These are phyloP conservation scores for Carex parvula DNA, from an alignment of 176 grass and related monocot genomes.

Conservation along the genomic window DNA sequence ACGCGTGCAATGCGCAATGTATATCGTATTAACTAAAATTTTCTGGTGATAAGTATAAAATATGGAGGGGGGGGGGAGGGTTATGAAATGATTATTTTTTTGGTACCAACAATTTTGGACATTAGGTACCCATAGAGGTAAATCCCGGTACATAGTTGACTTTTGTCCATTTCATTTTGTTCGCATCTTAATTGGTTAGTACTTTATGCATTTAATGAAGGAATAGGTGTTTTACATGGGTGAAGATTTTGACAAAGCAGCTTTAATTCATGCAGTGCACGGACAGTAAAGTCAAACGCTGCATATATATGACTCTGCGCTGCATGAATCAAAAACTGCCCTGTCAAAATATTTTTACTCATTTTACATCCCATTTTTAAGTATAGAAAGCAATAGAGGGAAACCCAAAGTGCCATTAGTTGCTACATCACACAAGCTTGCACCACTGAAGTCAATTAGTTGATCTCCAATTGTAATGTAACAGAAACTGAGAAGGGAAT, in stretches of 20 bases:
- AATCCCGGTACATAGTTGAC: background rate
- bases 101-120: background rate
- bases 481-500: conserved; percentile 38
- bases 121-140: background rate
- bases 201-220: background rate
- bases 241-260: too few species aligned
- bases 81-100: background rate
- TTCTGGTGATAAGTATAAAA: background rate
- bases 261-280: too few species aligned
- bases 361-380: background rate
- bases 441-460: background rate
- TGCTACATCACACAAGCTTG: background rate
- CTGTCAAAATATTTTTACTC: too few species aligned
- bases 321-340: too few species aligned
- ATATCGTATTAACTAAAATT: background rate
- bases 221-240: background rate
- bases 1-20: background rate
- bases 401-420: background rate
- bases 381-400: background rate
- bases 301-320: too few species aligned
- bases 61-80: background rate
- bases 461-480: background rate
- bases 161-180: background rate
- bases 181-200: background rate
- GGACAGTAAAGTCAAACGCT: too few species aligned